phyloP scores from a whole-genome alignment of 345 rosid genomes.

The Mangifera indica region DNA sequence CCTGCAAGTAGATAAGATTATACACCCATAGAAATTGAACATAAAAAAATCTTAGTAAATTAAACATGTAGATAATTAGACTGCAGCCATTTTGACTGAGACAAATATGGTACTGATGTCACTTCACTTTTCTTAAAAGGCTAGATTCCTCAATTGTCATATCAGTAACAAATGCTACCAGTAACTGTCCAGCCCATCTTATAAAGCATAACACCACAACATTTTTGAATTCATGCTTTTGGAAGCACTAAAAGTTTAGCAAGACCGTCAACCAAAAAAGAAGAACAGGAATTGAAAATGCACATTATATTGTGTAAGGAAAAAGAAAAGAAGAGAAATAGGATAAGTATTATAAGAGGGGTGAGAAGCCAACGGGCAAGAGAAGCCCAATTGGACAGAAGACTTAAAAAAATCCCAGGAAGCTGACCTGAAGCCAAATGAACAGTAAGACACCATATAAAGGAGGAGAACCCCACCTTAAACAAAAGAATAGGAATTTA shows the following conservation, averaged over 20 bases:
- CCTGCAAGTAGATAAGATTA: slow-evolving; percentile 52
- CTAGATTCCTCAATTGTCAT: slow-evolving; percentile 13
- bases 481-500: not conserved
- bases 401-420: not conserved
- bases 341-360: slow-evolving; percentile 6
- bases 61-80: slow-evolving; percentile 9
- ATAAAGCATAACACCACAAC: slow-evolving; percentile 1
- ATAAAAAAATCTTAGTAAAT: slow-evolving; percentile 12
- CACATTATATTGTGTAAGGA: not conserved
- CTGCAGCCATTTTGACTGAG: not conserved
- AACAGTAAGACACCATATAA: slow-evolving; percentile 2
- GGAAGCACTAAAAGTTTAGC: slow-evolving; percentile 17
- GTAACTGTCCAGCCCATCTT: slow-evolving; percentile 6
- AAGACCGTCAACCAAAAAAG: not conserved
- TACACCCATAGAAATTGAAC: not conserved
- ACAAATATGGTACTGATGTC: not conserved
- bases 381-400: slow-evolving; percentile 5
- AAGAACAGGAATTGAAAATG: not conserved
- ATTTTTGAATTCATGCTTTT: slow-evolving; percentile 9
- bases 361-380: not conserved
- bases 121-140: slow-evolving; percentile 7
- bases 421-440: not conserved
- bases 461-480: slow-evolving; percentile 5
- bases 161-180: slow-evolving; percentile 9
- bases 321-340: not conserved